Percentiles rank a stretch among this genome's conserved stretches.
Evolutionary conservation across 768 basidiomycete species (phyloP).

Genomic region (Russula sp.): DNA sequence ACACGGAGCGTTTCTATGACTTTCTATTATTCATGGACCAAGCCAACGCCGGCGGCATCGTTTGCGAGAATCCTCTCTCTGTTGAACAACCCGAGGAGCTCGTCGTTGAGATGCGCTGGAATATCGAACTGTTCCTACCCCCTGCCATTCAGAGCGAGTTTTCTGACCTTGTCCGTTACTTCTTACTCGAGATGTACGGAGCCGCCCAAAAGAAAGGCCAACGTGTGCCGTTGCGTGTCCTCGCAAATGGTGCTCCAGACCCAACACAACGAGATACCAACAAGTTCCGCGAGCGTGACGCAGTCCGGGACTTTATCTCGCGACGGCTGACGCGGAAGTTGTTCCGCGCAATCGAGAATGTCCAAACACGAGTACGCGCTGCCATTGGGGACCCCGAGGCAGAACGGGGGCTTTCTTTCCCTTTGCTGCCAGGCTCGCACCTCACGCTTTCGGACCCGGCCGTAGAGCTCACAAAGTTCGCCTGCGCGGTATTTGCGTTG

Average conservation of each 20-base stretch:
- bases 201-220: conserved; percentile 56
- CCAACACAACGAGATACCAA: conserved; percentile 58
- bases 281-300: conserved; percentile 64
- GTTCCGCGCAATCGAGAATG: conserved; percentile 58
- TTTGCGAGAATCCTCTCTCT: conserved; percentile 75
- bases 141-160: conserved; percentile 77
- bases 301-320: conserved; percentile 68
- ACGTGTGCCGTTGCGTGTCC: conserved; percentile 65
- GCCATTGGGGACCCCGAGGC: conserved; percentile 50
- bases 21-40: conserved; percentile 94
- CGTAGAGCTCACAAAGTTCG: conserved; percentile 85
- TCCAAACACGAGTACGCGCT: conserved; percentile 56
- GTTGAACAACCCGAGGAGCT: conserved; percentile 64
- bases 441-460: conserved; percentile 71
- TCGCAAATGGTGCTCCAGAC: conserved; percentile 62
- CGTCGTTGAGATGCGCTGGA: conserved; percentile 83
- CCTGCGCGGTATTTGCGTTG: conserved; percentile 74
- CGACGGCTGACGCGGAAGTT: conserved; percentile 77
- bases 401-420: conserved; percentile 66
- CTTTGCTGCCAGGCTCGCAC: conserved; percentile 80
- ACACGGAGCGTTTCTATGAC: conserved; percentile 87
- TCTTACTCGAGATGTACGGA: conserved; percentile 79
- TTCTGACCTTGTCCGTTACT: conserved; percentile 63
- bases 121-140: conserved; percentile 86
- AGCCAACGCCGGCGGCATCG: conserved; percentile 84